A percentile compares a stretch with the other conserved stretches of the same genome.
These are phyloP conservation scores for Gryganskiella cystojenkinii DNA, from an alignment of 192 early-diverging fungal genomes.

Conservation along the genomic window DNA sequence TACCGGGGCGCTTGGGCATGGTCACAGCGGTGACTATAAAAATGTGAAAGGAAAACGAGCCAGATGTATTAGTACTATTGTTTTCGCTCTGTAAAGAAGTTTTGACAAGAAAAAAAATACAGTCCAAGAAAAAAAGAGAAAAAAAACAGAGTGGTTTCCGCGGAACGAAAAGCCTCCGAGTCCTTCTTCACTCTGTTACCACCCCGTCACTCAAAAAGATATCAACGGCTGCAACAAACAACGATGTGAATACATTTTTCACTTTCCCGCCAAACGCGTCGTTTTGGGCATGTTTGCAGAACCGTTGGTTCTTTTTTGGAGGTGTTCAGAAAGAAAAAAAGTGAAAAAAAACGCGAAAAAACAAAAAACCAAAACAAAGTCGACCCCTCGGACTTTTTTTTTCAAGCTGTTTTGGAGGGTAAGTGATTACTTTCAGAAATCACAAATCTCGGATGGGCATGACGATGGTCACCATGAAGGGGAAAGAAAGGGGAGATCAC, in stretches of 20 bases:
- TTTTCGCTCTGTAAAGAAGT: not conserved
- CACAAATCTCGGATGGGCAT: too few relatives aligned
- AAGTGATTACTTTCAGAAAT: not conserved
- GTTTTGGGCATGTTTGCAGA: not conserved
- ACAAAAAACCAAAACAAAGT: slow-evolving; percentile 1
- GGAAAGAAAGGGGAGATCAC: too few relatives aligned
- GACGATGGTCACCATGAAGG: too few relatives aligned
- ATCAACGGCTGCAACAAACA: too few relatives aligned
- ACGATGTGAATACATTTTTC: not conserved
- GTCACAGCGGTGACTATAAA: slow-evolving; percentile 24
- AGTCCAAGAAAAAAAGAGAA: too few relatives aligned
- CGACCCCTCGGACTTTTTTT: not conserved
- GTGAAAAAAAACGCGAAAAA: not conserved
- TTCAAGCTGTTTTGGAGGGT: not conserved
- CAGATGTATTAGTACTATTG: not conserved
- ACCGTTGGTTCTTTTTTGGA: not conserved
- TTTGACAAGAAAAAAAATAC: slow-evolving; percentile 1
- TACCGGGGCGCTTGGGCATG: slow-evolving; percentile 49
- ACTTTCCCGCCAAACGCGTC: not conserved
- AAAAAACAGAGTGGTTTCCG: too few relatives aligned
- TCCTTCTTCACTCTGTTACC: too few relatives aligned
- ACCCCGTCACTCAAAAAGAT: too few relatives aligned
- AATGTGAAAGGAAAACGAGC: not conserved
- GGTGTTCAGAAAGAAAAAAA: not conserved
- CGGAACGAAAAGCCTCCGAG: too few relatives aligned